Conservation (phyloP, 441 rosid species). For the Eutrema salsugineum region DNA sequence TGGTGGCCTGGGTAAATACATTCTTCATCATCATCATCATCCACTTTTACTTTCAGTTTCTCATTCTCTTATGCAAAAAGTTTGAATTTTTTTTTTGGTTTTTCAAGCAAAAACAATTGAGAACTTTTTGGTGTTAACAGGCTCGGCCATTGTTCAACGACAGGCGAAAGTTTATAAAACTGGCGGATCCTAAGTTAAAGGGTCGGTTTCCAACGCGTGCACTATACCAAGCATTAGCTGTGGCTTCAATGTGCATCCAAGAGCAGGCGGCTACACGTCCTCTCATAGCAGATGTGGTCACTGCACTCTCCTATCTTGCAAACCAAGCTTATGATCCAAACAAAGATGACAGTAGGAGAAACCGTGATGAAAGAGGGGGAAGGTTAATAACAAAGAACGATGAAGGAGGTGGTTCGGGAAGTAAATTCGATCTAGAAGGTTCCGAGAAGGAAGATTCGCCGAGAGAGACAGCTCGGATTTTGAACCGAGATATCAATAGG, state of each 20-base stretch:
- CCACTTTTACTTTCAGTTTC: not conserved
- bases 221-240: constrained; percentile 91
- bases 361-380: constrained; percentile 57
- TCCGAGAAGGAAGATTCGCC: constrained; percentile 91
- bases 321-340: constrained; percentile 77
- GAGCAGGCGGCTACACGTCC: constrained; percentile 97
- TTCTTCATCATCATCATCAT: not conserved
- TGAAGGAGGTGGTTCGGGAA: constrained; percentile 54
- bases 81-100: not conserved
- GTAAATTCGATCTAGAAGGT: constrained; percentile 73
- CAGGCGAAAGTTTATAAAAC: constrained; percentile 66
- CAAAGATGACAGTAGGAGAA: constrained; percentile 50
- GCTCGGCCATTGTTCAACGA: constrained; percentile 88
- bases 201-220: constrained; percentile 86
- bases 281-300: constrained; percentile 87
- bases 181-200: constrained; percentile 78
- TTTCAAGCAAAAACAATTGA: not conserved
- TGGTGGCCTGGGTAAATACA: constrained; percentile 75
- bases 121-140: constrained; percentile 41
- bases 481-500: constrained; percentile 72
- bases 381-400: constrained; percentile 52
- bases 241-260: constrained; percentile 97
- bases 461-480: constrained; percentile 59
- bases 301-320: constrained; percentile 89
- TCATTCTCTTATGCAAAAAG: not conserved